phyloP scores from a whole-genome alignment of 805 yeast genomes.

The Kockiozyma suomiensis region DNA sequence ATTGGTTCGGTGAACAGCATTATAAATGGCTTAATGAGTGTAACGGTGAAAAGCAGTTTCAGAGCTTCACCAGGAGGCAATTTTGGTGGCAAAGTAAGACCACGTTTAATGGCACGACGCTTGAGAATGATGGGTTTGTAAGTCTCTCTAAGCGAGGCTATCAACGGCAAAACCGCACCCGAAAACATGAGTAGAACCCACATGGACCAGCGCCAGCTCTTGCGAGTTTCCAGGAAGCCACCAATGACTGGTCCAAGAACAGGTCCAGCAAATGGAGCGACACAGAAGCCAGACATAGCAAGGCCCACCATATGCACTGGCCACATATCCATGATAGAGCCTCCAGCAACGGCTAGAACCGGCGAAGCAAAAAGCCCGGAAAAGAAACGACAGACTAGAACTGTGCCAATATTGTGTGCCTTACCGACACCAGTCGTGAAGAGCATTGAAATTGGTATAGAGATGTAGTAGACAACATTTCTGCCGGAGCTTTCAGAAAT shows the following conservation, averaged over 20 bases:
- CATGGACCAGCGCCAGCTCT: slow-evolving; percentile 65
- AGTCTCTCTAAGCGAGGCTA: slow-evolving; percentile 62
- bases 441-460: slow-evolving; percentile 38
- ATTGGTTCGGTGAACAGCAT: slow-evolving; percentile 77
- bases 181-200: slow-evolving; percentile 75
- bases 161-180: slow-evolving; percentile 53
- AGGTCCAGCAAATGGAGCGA: slow-evolving; percentile 66
- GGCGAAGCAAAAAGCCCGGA: slow-evolving; percentile 80
- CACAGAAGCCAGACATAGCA: slow-evolving; percentile 71
- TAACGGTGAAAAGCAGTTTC: slow-evolving; percentile 51
- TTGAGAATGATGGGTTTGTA: slow-evolving; percentile 68
- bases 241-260: slow-evolving; percentile 51
- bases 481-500: slow-evolving; percentile 71
- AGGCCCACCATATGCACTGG: slow-evolving; percentile 62
- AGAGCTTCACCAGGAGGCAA: slow-evolving; percentile 44
- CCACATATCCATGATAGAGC: slow-evolving; percentile 77
- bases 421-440: slow-evolving; percentile 42
- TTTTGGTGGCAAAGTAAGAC: slow-evolving; percentile 41
- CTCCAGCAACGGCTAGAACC: slow-evolving; percentile 84
- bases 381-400: slow-evolving; percentile 70
- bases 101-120: slow-evolving; percentile 62
- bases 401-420: slow-evolving; percentile 59
- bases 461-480: slow-evolving; percentile 55
- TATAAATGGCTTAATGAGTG: slow-evolving; percentile 63
- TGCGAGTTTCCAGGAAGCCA: slow-evolving; percentile 56